Conservation (phyloP, 164 flowering plant species). For the Nymphaea thermarum region DNA sequence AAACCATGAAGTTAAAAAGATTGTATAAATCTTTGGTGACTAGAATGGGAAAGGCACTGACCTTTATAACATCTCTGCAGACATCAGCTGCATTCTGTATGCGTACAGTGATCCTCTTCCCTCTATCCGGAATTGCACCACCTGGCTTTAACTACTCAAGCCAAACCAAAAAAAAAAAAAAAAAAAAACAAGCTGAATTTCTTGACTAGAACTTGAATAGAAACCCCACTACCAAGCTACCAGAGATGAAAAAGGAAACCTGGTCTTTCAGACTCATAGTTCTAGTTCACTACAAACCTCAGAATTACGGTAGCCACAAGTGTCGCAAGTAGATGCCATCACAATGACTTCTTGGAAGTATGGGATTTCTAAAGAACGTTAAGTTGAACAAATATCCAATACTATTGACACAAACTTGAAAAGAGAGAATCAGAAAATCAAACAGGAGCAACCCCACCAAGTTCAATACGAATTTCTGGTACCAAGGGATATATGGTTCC, state of each 20-base stretch:
- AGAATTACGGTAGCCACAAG: constrained; percentile 87
- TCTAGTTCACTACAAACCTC: constrained; percentile 46
- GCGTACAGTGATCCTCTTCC: constrained; percentile 47
- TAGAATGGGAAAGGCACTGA: constrained; percentile 11
- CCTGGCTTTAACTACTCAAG: constrained; percentile 76
- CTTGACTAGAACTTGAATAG: background rate
- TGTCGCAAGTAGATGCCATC: constrained; percentile 91
- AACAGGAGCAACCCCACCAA: no score
- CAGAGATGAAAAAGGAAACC: background rate
- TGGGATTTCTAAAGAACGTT: constrained; percentile 59
- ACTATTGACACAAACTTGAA: no score
- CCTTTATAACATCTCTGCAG: constrained; percentile 94
- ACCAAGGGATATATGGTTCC: no score
- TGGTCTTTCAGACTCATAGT: background rate
- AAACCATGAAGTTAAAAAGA: no score
- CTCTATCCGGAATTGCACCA: constrained; percentile 71
- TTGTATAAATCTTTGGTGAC: background rate
- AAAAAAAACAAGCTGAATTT: background rate
- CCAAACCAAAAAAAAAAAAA: background rate
- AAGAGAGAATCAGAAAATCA: no score
- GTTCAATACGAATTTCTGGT: no score
- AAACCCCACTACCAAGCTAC: background rate
- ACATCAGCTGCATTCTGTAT: constrained; percentile 57
- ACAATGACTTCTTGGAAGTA: constrained; percentile 95
- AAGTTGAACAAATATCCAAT: constrained; percentile 14